A percentile compares a stretch with the other conserved stretches of the same genome.
These are phyloP conservation scores for Oryza meridionalis DNA, from an alignment of 176 grass and related monocot species.

Conservation along the genomic window DNA sequence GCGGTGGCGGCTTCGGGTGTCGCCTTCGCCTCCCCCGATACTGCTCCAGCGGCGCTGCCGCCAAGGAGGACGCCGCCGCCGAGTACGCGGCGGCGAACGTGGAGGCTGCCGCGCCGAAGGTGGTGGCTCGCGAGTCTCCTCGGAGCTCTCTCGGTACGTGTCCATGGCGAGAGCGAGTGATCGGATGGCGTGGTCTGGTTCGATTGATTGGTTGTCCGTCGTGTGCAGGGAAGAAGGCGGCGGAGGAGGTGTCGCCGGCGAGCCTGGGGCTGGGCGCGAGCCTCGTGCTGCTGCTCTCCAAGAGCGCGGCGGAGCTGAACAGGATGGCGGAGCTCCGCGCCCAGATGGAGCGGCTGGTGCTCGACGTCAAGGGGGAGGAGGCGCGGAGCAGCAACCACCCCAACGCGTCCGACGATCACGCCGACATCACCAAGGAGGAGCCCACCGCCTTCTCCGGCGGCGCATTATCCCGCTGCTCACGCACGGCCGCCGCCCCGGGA, in stretches of 20 bases:
- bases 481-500: not conserved
- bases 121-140: conserved; percentile 24
- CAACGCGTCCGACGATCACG: conserved; percentile 26
- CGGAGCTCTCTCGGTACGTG: conserved; percentile 9
- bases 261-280: conserved; percentile 75
- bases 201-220: too few species aligned
- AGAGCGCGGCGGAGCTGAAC: conserved; percentile 70
- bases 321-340: conserved; percentile 75
- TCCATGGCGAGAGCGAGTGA: not conserved
- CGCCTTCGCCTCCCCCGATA: conserved; percentile 42
- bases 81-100: not conserved
- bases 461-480: conserved; percentile 9
- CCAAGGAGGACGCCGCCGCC: not conserved
- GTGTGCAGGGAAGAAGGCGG: conserved; percentile 61
- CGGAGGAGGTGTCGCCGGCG: conserved; percentile 52
- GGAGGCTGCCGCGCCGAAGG: not conserved
- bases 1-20: conserved; percentile 37
- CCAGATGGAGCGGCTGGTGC: conserved; percentile 74
- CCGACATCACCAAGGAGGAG: conserved; percentile 28
- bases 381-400: conserved; percentile 21
- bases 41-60: conserved; percentile 26
- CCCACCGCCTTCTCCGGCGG: not conserved
- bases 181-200: not conserved
- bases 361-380: conserved; percentile 54
- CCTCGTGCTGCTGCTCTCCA: conserved; percentile 66